Conservation (phyloP, 331 rosid species). For the Spiraea crenata region DNA sequence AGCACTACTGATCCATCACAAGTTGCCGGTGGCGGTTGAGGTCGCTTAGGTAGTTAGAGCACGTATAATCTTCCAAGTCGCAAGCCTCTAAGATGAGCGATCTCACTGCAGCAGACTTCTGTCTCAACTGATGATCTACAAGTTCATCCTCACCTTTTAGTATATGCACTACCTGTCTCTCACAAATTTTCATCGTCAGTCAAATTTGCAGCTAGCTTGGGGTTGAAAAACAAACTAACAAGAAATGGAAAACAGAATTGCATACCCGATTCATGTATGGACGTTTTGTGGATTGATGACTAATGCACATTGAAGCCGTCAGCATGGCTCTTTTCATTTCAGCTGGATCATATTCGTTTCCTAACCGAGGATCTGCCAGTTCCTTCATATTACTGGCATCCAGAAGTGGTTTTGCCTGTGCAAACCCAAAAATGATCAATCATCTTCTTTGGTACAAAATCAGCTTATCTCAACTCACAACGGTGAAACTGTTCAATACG, state of each 20-base stretch:
- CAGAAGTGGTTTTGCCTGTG: conserved; percentile 83
- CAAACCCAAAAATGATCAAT: conserved; percentile 7
- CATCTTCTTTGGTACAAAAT: conserved; percentile 1
- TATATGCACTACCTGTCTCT: conserved; percentile 50
- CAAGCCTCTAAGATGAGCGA: conserved; percentile 61
- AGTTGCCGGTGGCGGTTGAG: conserved; percentile 80
- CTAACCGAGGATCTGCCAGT: conserved; percentile 69
- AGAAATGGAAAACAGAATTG: not conserved
- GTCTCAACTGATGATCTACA: conserved; percentile 36
- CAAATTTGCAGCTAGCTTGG: not conserved
- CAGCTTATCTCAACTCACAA: not conserved
- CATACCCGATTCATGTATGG: conserved; percentile 76
- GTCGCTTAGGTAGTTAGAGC: conserved; percentile 75
- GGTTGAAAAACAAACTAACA: not conserved
- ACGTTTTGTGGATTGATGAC: conserved; percentile 60
- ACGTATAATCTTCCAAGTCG: conserved; percentile 82
- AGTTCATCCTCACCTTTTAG: conserved; percentile 57
- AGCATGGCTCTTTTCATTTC: conserved; percentile 67
- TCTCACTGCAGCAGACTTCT: conserved; percentile 28
- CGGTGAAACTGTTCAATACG: not conserved
- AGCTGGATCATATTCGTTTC: conserved; percentile 41
- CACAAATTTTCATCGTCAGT: not conserved
- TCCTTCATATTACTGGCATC: conserved; percentile 52
- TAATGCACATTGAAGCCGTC: conserved; percentile 75
- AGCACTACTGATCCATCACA: conserved; percentile 56